Base-by-base conservation (phyloP, 139 green algal genomes). In the Mychonastes homosphaera region DNA sequence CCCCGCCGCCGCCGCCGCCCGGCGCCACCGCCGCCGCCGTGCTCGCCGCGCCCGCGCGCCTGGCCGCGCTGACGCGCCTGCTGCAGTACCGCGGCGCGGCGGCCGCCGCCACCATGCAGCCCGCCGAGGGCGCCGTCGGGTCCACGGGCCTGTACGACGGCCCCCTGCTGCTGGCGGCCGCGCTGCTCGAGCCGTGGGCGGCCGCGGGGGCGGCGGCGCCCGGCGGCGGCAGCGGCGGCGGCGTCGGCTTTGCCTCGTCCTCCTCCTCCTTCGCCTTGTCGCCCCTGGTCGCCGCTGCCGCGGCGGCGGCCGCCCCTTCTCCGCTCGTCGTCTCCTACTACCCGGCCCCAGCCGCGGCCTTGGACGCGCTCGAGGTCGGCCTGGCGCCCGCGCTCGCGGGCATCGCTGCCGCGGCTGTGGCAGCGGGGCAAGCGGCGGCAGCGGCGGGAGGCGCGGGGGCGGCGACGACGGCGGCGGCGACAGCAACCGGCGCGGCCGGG, bases 71-170 rank as follows among this genome's bases (percentile, higher is more conserved):
- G 38, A 35, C 65, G 36, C 60, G 62, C 44, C 38, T 74, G 60
- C 55, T 71, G 19, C 56, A 64, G 67, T 71, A 67, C 36, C 35
- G 49, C 26, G 15, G 43, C 8, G 59, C 53, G 2, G 39, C 5
- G 12, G 40, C 49, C 13, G 39, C 53, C 1, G 58, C 67, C 0
- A 59, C 50, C n/a, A 51, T 79, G 50, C 73, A 79, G 35, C 39
- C 49, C 0, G 19, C 74, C 4, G 76, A 85, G 41, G 81, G 81
- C 3, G 49, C 26, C 18, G 4, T 2, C 34, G n/a, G 6, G 0
- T 62, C 33, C 57, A 67, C 47, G n/a, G 72, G 72, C 29, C 41
- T 77, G 46, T 61, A 82, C 23, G 83, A 89, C 39, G 83, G 83
- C 0, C 57, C 74, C 7, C 62, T 80, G 8, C 28, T 49, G 1